Evolutionary conservation across 495 filamentous ascomycete genomes (phyloP), one percentile per base, ranked within the genome.

Genomic region (Penicillium atrosanguineum): DNA sequence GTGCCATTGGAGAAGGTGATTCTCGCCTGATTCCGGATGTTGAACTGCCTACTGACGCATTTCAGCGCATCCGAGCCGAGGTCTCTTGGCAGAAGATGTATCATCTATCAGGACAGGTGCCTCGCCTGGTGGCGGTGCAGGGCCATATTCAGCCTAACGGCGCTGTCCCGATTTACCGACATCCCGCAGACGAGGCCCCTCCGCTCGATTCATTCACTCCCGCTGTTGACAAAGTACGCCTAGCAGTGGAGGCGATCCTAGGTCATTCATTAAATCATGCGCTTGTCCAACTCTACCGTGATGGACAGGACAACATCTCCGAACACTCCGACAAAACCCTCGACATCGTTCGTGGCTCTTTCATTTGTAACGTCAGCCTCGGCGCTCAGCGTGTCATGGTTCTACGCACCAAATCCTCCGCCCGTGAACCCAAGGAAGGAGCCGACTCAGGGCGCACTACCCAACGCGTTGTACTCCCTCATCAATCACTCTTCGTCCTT

Each of bases 321-420:
- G 95, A 99, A 63, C 94, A 99, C 66, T 91, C 88, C 26, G 94
- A 99, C 63, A 99, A 99, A 72, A 96, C 93, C 0, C 71, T 99
- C 6, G 94, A 99, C 59, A 95, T 99, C 48, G 85, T 82, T 31
- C 84, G 80, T 39, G 85, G 81, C 12, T 91, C 85, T 12, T 89
- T 73, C 50, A 95, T 99, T 54, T 91, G 90, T 48, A 97, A 97
- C 64, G 85, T 97, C 43, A 95, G 90, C 53, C 77, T 99, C 18
- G 94, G 94, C 6, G 94, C 93, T 1, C 86, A 95, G 71, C 82
- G 94, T 53, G 89, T 86, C 4, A 96, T 99, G 94, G 77, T 86
- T 7, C 81, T 99, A 36, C 85, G 95, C 23, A 90, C 86, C 36
- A 98, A 98, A 71, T 82, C 84, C 31, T 69, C 79, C 48, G 62